Percentiles rank a stretch among this genome's conserved stretches.
Evolutionary conservation across 257 asterid species (phyloP).

Genomic region (Haberlea rhodopensis): DNA sequence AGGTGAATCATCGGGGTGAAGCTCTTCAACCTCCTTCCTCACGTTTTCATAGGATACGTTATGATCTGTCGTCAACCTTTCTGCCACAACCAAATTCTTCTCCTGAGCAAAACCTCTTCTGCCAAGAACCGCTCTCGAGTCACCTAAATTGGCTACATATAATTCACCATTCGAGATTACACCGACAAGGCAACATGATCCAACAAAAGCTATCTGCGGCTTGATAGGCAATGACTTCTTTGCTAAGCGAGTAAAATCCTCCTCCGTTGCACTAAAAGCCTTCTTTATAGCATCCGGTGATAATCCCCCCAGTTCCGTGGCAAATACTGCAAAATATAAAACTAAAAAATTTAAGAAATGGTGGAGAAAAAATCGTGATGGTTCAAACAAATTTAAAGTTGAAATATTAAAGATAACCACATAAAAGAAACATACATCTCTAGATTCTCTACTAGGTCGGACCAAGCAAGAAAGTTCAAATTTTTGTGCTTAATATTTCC

Average conservation of each 20-base stretch:
- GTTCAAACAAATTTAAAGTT: background rate
- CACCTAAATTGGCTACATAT: constrained; percentile 87
- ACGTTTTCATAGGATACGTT: constrained; percentile 80
- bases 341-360: background rate
- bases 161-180: constrained; percentile 73
- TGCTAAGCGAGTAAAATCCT: constrained; percentile 79
- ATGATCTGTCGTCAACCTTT: constrained; percentile 84
- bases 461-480: background rate
- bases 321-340: constrained; percentile 56
- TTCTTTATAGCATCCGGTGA: constrained; percentile 78
- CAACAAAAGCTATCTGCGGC: constrained; percentile 85
- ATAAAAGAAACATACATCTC: constrained; percentile 6
- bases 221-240: constrained; percentile 56
- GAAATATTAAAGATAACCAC: background rate
- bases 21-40: constrained; percentile 87
- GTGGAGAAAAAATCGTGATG: background rate
- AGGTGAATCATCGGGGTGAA: constrained; percentile 75
- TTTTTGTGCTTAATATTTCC: background rate
- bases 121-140: constrained; percentile 96
- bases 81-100: constrained; percentile 62
- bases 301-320: constrained; percentile 81
- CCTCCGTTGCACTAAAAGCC: constrained; percentile 86
- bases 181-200: constrained; percentile 90
- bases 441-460: background rate
- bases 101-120: constrained; percentile 67